A percentile compares a stretch with the other conserved stretches of the same genome.
Evolutionary conservation across 164 flowering plant genomes (phyloP).

Genomic region (Tinospora cordifolia): DNA sequence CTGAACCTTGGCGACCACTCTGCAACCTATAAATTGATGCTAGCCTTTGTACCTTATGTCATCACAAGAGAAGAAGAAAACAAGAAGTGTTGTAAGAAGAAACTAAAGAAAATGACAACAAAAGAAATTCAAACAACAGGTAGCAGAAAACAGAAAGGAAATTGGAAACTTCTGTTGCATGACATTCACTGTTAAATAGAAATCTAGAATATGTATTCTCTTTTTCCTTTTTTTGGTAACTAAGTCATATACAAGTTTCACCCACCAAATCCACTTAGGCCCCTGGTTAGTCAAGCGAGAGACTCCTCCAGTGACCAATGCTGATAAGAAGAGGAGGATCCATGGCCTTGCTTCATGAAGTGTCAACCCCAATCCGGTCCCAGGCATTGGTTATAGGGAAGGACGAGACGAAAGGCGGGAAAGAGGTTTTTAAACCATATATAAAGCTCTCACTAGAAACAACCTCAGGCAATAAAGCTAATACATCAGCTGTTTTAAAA

Average conservation of each 20-base stretch:
- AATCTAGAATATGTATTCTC: not conserved
- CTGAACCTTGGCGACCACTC: constrained; percentile 69
- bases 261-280: too few species aligned
- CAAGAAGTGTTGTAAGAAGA: not conserved
- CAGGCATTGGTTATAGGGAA: not conserved
- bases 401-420: not conserved
- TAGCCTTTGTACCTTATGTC: constrained; percentile 53
- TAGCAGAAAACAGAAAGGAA: not conserved
- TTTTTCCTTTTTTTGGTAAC: too few species aligned
- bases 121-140: not conserved
- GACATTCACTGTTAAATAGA: not conserved
- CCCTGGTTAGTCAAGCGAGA: too few species aligned
- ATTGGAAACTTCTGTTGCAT: too few species aligned
- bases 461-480: not conserved
- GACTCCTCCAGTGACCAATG: too few species aligned
- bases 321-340: too few species aligned
- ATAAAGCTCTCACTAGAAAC: not conserved
- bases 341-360: too few species aligned
- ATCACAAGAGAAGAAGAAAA: not conserved
- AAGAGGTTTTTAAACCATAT: not conserved
- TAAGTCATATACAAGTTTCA: too few species aligned
- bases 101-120: not conserved
- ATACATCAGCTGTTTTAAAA: not conserved
- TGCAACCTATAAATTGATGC: constrained; percentile 69
- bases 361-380: too few species aligned